Evolutionary conservation across 345 rosid species (phyloP).

Genomic region (Crucihimalaya himalaica): DNA sequence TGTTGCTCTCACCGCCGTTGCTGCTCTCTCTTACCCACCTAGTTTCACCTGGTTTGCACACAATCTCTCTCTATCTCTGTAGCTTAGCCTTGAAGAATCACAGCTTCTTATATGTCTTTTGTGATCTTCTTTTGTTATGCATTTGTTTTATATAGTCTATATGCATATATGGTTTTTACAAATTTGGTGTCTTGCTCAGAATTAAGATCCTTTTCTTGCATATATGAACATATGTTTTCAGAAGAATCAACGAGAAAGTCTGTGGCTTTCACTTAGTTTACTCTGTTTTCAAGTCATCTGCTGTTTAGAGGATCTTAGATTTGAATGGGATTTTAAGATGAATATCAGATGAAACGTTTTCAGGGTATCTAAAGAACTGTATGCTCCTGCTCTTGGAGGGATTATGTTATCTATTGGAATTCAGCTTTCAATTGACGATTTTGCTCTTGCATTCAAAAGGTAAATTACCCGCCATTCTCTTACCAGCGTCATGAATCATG

Average conservation of each 20-base stretch:
- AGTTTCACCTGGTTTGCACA: constrained; percentile 75
- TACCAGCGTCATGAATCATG: not conserved
- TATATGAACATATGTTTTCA: not conserved
- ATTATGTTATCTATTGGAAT: constrained; percentile 95
- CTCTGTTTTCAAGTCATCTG: constrained; percentile 15
- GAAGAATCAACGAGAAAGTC: not conserved
- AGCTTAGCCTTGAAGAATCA: not conserved
- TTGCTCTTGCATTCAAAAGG: constrained; percentile 89
- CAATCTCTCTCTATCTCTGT: not conserved
- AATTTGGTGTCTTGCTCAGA: not conserved
- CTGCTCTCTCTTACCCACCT: constrained; percentile 82
- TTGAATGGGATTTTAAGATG: constrained; percentile 4
- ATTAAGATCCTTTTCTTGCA: not conserved
- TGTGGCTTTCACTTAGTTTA: not conserved
- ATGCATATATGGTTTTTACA: not conserved
- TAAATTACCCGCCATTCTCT: constrained; percentile 11
- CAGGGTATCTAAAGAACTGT: constrained; percentile 93
- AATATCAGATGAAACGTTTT: constrained; percentile 19
- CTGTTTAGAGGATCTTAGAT: not conserved
- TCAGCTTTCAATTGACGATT: constrained; percentile 76
- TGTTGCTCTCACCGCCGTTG: constrained; percentile 78
- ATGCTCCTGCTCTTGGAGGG: constrained; percentile 98
- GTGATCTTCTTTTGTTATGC: not conserved
- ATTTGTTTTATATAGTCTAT: not conserved
- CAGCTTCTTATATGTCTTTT: not conserved